Conservation (phyloP, 768 basidiomycete species). For the Porpolomopsis calyptriformis region DNA sequence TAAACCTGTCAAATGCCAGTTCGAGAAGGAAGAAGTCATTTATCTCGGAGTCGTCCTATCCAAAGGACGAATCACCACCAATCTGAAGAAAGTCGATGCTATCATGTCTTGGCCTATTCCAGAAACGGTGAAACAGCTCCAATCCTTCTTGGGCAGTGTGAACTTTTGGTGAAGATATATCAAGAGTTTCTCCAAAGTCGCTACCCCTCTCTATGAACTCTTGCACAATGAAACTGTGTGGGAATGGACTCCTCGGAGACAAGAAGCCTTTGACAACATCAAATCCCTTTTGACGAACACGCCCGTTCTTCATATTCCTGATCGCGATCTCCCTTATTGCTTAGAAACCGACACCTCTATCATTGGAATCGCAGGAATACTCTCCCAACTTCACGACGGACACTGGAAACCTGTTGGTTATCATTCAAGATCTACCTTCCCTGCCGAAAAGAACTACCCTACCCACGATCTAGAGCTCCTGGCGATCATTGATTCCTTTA, state of each 20-base stretch:
- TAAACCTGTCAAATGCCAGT: slow-evolving; percentile 29
- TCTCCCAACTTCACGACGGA: slow-evolving; percentile 17
- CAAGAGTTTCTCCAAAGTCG: slow-evolving; percentile 20
- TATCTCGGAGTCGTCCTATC: slow-evolving; percentile 20
- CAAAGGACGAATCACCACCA: slow-evolving; percentile 17
- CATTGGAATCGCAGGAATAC: slow-evolving; percentile 15
- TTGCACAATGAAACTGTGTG: slow-evolving; percentile 15
- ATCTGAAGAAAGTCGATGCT: slow-evolving; percentile 22
- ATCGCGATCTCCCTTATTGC: slow-evolving; percentile 6
- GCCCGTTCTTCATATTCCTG: slow-evolving; percentile 7
- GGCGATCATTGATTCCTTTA: slow-evolving; percentile 31
- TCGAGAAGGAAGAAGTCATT: slow-evolving; percentile 16
- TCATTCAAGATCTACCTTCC: slow-evolving; percentile 21
- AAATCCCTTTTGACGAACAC: slow-evolving; percentile 15
- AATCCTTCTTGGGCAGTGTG: slow-evolving; percentile 25
- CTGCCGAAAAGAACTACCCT: slow-evolving; percentile 35
- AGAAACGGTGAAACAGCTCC: slow-evolving; percentile 16
- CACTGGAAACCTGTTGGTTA: slow-evolving; percentile 30
- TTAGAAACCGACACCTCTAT: slow-evolving; percentile 19
- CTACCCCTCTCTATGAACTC: slow-evolving; percentile 20
- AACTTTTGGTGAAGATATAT: slow-evolving; percentile 32
- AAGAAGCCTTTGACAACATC: no score
- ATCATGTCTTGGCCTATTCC: slow-evolving; percentile 21
- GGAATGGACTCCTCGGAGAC: slow-evolving; percentile 12
- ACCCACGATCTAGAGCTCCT: slow-evolving; percentile 38